Conservation (phyloP, 2,329 filamentous ascomycete species). For the Calcarisporium arbuscula region DNA sequence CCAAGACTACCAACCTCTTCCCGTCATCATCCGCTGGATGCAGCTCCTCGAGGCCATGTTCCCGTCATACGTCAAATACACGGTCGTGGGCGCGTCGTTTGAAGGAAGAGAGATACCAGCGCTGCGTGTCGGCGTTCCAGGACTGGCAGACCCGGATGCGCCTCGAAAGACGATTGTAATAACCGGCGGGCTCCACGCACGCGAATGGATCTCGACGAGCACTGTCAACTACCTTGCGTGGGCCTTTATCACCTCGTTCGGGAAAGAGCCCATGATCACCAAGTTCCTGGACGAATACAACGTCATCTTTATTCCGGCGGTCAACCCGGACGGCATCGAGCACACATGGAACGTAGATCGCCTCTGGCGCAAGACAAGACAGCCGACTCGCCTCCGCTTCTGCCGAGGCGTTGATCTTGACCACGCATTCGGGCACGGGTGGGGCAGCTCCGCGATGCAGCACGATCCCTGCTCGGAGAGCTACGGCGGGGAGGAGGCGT, state of each 20-base stretch:
- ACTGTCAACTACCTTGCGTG: slow-evolving; percentile 90
- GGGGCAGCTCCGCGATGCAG: slow-evolving; percentile 61
- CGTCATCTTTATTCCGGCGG: slow-evolving; percentile 77
- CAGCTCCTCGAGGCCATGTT: slow-evolving; percentile 85
- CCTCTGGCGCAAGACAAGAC: slow-evolving; percentile 90
- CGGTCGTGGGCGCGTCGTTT: slow-evolving; percentile 75
- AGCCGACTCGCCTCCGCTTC: slow-evolving; percentile 73
- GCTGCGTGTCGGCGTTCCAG: slow-evolving; percentile 63
- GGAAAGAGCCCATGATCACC: slow-evolving; percentile 64
- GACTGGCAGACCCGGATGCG: slow-evolving; percentile 31
- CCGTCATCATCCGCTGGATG: slow-evolving; percentile 86
- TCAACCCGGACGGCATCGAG: slow-evolving; percentile 91
- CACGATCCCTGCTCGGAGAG: slow-evolving; percentile 85
- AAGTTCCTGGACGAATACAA: slow-evolving; percentile 79
- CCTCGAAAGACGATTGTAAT: slow-evolving; percentile 73
- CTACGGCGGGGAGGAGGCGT: slow-evolving; percentile 76
- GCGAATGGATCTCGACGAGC: slow-evolving; percentile 93
- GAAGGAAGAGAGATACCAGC: slow-evolving; percentile 83
- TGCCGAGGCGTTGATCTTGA: slow-evolving; percentile 88
- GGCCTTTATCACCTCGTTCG: slow-evolving; percentile 77
- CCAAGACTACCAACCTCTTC: slow-evolving; percentile 81
- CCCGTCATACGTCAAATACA: slow-evolving; percentile 66
- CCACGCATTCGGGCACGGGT: slow-evolving; percentile 77
- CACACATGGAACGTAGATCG: slow-evolving; percentile 91
- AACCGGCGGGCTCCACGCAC: slow-evolving; percentile 80